These are phyloP conservation scores for Biscogniauxia mediterranea DNA, from an alignment of 2,329 filamentous ascomycete genomes.

Conservation along the genomic window DNA sequence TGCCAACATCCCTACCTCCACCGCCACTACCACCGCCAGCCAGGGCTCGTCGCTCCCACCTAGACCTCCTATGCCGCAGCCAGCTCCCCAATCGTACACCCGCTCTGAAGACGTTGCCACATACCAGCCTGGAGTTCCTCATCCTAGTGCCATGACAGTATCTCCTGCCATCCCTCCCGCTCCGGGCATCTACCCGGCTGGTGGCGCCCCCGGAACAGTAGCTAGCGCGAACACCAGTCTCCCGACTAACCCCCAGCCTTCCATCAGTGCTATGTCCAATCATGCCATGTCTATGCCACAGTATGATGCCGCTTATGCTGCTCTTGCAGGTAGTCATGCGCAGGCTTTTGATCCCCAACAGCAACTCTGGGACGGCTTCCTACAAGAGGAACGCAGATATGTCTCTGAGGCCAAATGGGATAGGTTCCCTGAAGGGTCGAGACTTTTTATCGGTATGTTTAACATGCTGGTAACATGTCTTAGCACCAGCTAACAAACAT, in stretches of 20 bases:
- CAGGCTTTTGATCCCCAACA: constrained; percentile 11
- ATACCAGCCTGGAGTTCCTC: constrained; percentile 33
- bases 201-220: constrained; percentile 34
- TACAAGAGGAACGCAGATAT: constrained; percentile 70
- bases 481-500: constrained; percentile 30
- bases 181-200: constrained; percentile 33
- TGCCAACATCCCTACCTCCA: constrained; percentile 22
- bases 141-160: constrained; percentile 26
- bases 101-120: constrained; percentile 24
- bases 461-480: constrained; percentile 11
- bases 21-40: constrained; percentile 21
- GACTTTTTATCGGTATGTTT: constrained; percentile 72
- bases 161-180: constrained; percentile 28
- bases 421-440: constrained; percentile 71
- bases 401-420: constrained; percentile 80
- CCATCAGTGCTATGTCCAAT: constrained; percentile 29
- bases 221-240: constrained; percentile 34
- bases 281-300: constrained; percentile 20
- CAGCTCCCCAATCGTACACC: constrained; percentile 35
- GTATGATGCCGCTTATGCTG: constrained; percentile 15
- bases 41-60: constrained; percentile 45
- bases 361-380: constrained; percentile 68
- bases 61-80: constrained; percentile 43
- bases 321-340: constrained; percentile 7
- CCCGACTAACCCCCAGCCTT: constrained; percentile 29